phyloP scores from a whole-genome alignment of 345 rosid genomes.

The Lumnitzera littorea region DNA sequence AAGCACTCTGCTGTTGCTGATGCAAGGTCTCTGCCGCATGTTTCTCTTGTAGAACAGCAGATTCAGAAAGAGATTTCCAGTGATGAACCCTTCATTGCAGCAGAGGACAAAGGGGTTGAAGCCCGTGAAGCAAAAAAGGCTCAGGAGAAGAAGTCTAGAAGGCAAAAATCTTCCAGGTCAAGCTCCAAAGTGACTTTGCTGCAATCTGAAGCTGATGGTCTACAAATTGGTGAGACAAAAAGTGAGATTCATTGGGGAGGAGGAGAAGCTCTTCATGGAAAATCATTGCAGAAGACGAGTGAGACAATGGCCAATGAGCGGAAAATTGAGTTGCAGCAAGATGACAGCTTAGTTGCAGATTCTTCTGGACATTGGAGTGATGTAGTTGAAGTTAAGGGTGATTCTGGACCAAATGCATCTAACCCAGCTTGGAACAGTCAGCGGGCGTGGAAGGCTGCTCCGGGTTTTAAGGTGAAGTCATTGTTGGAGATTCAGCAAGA shows the following conservation, averaged over 20 bases:
- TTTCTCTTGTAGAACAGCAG: conserved; percentile 15
- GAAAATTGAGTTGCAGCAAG: conserved; percentile 30
- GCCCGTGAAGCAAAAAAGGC: conserved; percentile 47
- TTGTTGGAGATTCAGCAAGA: conserved; percentile 95
- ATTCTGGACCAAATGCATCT: conserved; percentile 14
- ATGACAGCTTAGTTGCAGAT: conserved; percentile 19
- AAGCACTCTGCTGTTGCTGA: conserved; percentile 13
- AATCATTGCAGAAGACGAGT: conserved; percentile 17
- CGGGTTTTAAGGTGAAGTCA: conserved; percentile 89
- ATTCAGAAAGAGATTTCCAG: conserved; percentile 26
- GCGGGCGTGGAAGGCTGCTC: conserved; percentile 96
- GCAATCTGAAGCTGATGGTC: conserved; percentile 35
- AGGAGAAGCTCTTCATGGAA: conserved; percentile 16
- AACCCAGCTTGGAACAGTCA: conserved; percentile 25
- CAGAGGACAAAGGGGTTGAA: conserved; percentile 45
- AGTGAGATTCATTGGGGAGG: conserved; percentile 13
- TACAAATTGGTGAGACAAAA: conserved; percentile 23
- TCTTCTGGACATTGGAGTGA: conserved; percentile 24
- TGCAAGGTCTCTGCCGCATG: conserved; percentile 20
- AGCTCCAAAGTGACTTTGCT: conserved; percentile 34
- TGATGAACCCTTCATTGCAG: conserved; percentile 22
- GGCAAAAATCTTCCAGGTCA: conserved; percentile 56
- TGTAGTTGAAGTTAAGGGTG: conserved; percentile 30
- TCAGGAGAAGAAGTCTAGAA: conserved; percentile 79
- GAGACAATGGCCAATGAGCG: conserved; percentile 22